These are phyloP conservation scores for Dysphania ambrosioides DNA, from an alignment of 148 eudicot species.

Conservation along the genomic window DNA sequence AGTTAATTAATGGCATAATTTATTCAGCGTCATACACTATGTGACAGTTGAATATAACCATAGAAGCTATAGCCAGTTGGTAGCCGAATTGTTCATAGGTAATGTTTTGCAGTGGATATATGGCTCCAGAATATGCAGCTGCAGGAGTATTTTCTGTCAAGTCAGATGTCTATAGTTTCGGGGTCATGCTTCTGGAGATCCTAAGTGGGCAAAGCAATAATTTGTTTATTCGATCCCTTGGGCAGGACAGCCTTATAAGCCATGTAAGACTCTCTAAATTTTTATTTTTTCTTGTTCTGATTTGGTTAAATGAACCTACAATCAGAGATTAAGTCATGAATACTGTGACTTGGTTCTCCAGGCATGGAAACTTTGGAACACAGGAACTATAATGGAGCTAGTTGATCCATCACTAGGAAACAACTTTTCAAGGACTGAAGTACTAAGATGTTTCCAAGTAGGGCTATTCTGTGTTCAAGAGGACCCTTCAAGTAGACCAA, in stretches of 20 bases:
- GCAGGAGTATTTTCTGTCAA: conserved; percentile 26
- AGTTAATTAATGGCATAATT: too few species aligned
- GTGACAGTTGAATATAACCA: neutral
- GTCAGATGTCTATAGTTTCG: conserved; percentile 38
- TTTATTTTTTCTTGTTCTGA: neutral
- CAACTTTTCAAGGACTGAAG: conserved; percentile 10
- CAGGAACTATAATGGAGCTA: neutral
- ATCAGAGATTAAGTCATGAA: neutral
- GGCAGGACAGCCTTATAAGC: neutral
- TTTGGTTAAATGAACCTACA: neutral
- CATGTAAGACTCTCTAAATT: conserved; percentile 1
- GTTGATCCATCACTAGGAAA: conserved; percentile 9
- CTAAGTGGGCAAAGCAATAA: conserved; percentile 25
- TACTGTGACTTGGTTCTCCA: neutral
- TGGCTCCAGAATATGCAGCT: conserved; percentile 35
- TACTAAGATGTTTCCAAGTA: conserved; percentile 36
- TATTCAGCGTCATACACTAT: neutral
- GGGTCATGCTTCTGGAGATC: conserved; percentile 32
- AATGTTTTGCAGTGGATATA: conserved; percentile 28
- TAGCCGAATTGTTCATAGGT: neutral
- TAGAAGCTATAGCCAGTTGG: neutral
- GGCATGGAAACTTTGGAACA: conserved; percentile 19
- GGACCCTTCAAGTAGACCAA: conserved; percentile 34
- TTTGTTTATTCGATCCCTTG: neutral
- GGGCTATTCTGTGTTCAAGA: conserved; percentile 47